Percentiles rank a stretch among this genome's conserved stretches.
Conservation (phyloP, 148 eudicot genomes). For the Persicaria maculosa region DNA sequence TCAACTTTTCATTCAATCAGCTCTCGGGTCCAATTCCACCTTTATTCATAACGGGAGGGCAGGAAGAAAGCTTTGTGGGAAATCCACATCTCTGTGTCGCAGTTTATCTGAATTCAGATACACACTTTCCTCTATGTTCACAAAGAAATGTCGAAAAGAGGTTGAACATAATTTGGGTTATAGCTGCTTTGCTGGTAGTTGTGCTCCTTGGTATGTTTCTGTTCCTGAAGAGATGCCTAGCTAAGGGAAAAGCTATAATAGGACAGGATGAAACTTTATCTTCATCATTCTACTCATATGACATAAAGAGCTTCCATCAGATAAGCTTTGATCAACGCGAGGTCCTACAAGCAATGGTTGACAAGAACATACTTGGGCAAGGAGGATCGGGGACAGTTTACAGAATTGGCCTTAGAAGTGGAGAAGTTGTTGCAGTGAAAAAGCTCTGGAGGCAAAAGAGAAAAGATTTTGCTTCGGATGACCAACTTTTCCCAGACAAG, state of each 20-base stretch:
- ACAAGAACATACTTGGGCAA: constrained; percentile 70
- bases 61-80: constrained; percentile 61
- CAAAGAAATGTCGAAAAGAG: constrained; percentile 33
- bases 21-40: constrained; percentile 74
- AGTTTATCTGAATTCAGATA: constrained; percentile 28
- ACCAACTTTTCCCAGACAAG: constrained; percentile 39
- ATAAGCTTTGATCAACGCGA: constrained; percentile 66
- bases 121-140: constrained; percentile 46
- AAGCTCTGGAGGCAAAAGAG: constrained; percentile 63
- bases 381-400: constrained; percentile 95
- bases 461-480: constrained; percentile 44
- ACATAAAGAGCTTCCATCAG: constrained; percentile 74
- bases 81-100: constrained; percentile 65
- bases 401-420: constrained; percentile 56
- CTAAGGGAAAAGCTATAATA: constrained; percentile 30
- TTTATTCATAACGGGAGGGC: constrained; percentile 49
- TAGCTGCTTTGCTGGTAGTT: constrained; percentile 47
- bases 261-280: constrained; percentile 54
- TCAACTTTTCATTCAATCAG: constrained; percentile 62
- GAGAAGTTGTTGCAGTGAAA: constrained; percentile 77
- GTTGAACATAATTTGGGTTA: constrained; percentile 51
- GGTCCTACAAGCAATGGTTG: constrained; percentile 63
- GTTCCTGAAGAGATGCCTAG: constrained; percentile 51
- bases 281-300: constrained; percentile 61
- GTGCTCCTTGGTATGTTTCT: constrained; percentile 39